Conservation (phyloP, 1,284 basidiomycete genomes). For the Austroboletus novae-zelandiae region DNA sequence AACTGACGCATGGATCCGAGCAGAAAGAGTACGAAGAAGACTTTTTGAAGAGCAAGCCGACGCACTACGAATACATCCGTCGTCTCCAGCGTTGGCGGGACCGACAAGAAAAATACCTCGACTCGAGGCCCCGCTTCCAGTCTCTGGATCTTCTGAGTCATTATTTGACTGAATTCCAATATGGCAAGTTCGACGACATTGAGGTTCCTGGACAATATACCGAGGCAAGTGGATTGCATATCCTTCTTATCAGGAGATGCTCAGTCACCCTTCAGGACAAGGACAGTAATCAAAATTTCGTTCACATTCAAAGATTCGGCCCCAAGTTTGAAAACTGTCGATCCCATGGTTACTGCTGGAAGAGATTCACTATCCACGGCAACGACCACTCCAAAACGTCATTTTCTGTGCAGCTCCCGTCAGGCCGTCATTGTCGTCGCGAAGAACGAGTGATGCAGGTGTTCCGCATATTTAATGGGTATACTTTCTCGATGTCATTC, state of each 20-base stretch:
- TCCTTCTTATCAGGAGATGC: background rate
- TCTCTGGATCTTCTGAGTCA: conserved; percentile 91
- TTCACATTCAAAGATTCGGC: conserved; percentile 89
- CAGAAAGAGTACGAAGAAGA: conserved; percentile 92
- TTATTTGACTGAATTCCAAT: conserved; percentile 97
- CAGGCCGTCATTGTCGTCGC: conserved; percentile 82
- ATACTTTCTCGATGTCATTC: conserved; percentile 19
- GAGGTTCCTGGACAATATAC: conserved; percentile 99
- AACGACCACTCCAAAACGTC: conserved; percentile 86
- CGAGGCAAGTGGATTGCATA: conserved; percentile 53
- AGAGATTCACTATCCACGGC: conserved; percentile 90
- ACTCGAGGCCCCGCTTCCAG: conserved; percentile 80
- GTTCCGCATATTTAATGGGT: conserved; percentile 93
- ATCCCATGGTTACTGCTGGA: conserved; percentile 83
- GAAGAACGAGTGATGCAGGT: conserved; percentile 94
- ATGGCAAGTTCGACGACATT: conserved; percentile 97
- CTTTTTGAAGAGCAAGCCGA: conserved; percentile 81
- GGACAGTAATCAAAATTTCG: conserved; percentile 91
- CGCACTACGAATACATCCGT: conserved; percentile 85
- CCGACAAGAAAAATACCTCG: conserved; percentile 84
- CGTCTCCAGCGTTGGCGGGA: conserved; percentile 93
- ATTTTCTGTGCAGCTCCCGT: conserved; percentile 92
- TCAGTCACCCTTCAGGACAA: conserved; percentile 63
- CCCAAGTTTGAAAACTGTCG: conserved; percentile 91
- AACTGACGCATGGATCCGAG: conserved; percentile 9